Evolutionary conservation across 108 stramenopile species (phyloP), one percentile per base, ranked within the genome.

Genomic region (Stephanodiscus triporus): DNA sequence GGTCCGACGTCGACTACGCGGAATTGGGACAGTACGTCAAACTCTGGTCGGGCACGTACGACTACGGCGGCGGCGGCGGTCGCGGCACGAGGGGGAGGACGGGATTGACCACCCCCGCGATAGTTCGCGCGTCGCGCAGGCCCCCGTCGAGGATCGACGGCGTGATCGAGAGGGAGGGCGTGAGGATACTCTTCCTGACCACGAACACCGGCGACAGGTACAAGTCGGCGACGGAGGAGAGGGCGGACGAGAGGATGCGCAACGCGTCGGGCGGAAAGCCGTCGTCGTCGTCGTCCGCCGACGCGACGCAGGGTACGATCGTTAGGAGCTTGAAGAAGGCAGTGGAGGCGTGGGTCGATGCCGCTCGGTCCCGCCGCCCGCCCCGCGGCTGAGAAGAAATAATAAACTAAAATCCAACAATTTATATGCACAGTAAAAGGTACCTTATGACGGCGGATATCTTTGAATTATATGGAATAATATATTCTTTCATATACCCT

Each of bases 101-200:
- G 56, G 87, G 90, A 10, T 49, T 95, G 53, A 95, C 94, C 24
- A 95, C 94, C 8, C 94, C 94, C 19, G 82, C 91, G 8, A 71
- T 75, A 36, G 53, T 78, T 17, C 71, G 73, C 27, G 40, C 60
- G 17, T 61, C 60, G 38, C 30, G 56, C 1, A 57, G 17, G 13
- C 56, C 56, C 4, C 64, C 53, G 36, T 66, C 82, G 24, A 73
- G 80, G 11, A 65, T 73, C 29, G 81, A 78, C 45, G 82, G 76
- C 49, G 68, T 88, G n/a, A 38, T 71, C 11, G 49, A 75, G 22
- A 83, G 86, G 63, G 61, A 56, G 22, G 90, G 89, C 48, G 75
- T 91, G 26, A 78, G 84, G 14, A 67, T 95, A 10, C 43, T 91
- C 27, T 95, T 91, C 54, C 60, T 87, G 60, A 83, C 88, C 7